phyloP scores from a whole-genome alignment of 2,329 filamentous ascomycete genomes.

The Aspergillus japonicus region DNA sequence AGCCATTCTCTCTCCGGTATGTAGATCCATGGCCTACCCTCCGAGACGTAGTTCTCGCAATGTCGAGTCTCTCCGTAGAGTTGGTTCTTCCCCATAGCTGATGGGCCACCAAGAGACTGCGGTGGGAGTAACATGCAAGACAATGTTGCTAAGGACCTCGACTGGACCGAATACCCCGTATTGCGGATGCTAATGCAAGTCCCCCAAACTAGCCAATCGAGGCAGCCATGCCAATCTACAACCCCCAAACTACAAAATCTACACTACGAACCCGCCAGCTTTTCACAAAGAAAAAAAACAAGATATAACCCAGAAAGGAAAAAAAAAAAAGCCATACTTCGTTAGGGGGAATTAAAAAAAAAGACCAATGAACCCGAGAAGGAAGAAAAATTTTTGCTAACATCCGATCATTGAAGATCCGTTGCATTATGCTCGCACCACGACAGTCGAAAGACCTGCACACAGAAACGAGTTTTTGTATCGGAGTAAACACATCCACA shows the following conservation, averaged over 20 bases:
- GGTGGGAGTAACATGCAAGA: too few relatives aligned
- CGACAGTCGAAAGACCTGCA: constrained; percentile 26
- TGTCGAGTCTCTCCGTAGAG: too few relatives aligned
- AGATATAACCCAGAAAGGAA: constrained; percentile 18
- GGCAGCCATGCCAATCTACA: background rate
- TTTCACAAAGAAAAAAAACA: background rate
- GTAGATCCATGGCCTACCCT: too few relatives aligned
- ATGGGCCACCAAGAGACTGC: too few relatives aligned
- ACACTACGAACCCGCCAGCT: background rate
- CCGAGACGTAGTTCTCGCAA: too few relatives aligned
- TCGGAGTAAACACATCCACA: constrained; percentile 38
- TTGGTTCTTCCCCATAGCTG: too few relatives aligned
- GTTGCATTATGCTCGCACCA: constrained; percentile 38
- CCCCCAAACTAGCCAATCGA: too few relatives aligned
- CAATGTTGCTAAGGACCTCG: too few relatives aligned
- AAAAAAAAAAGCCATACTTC: constrained; percentile 38
- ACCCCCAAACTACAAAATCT: background rate
- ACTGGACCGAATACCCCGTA: too few relatives aligned
- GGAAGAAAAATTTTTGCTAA: constrained; percentile 38
- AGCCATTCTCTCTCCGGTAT: too few relatives aligned
- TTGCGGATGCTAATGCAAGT: too few relatives aligned
- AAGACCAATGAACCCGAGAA: constrained; percentile 28
- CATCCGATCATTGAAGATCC: constrained; percentile 36
- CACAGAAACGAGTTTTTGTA: constrained; percentile 30
- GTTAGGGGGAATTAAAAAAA: constrained; percentile 33